phyloP scores from a whole-genome alignment of 371 early-diverging fungal genomes.

The Globomyces sp. region DNA sequence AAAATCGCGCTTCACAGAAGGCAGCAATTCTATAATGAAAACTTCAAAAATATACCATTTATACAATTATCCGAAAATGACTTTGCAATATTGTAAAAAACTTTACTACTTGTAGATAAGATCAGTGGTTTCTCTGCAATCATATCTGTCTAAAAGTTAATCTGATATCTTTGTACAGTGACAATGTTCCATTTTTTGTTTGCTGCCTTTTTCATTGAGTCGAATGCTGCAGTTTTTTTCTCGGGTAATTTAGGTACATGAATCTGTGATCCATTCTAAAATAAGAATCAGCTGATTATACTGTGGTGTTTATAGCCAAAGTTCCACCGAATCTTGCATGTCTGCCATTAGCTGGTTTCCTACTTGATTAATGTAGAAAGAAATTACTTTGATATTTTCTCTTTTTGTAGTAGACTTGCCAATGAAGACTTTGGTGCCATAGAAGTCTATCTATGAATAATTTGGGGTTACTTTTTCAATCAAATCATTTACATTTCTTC shows the following conservation, averaged over 20 bases:
- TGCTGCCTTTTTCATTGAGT: background rate
- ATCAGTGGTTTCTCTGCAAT: too few relatives aligned
- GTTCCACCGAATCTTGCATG: slow-evolving; percentile 11
- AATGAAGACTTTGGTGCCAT: background rate
- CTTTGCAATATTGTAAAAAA: background rate
- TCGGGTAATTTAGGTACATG: background rate
- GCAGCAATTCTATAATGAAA: background rate
- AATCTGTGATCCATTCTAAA: background rate
- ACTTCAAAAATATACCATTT: background rate
- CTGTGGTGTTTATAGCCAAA: slow-evolving; percentile 5
- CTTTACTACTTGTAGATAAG: too few relatives aligned
- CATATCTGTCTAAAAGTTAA: too few relatives aligned
- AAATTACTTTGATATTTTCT: background rate
- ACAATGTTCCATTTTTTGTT: too few relatives aligned
- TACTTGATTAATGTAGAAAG: background rate
- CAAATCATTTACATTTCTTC: slow-evolving; percentile 1
- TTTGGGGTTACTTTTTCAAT: slow-evolving; percentile 5
- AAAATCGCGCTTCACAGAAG: slow-evolving; percentile 13
- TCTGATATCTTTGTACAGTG: too few relatives aligned
- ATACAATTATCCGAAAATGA: slow-evolving; percentile 12
- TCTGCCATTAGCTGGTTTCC: background rate
- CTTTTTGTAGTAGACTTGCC: background rate
- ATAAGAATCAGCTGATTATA: background rate
- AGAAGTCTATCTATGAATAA: background rate
- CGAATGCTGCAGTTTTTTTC: background rate